Conservation (phyloP, 768 basidiomycete species). For the Mycena indigotica region DNA sequence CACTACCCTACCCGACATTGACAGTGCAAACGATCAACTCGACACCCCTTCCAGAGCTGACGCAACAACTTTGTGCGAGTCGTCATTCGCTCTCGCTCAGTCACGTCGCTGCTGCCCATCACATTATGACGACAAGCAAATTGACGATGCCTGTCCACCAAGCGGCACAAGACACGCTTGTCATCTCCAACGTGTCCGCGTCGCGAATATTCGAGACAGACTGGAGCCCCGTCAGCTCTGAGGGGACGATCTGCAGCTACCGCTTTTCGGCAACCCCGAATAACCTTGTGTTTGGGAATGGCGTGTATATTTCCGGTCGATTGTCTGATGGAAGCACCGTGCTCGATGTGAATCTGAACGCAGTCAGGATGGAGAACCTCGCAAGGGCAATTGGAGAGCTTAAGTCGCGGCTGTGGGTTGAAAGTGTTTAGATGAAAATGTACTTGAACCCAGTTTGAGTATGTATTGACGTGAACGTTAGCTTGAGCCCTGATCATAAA, state of each 20-base stretch:
- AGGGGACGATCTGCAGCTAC: slow-evolving; percentile 41
- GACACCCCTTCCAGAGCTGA: slow-evolving; percentile 32
- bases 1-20: slow-evolving; percentile 43
- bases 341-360: slow-evolving; percentile 40
- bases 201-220: slow-evolving; percentile 43
- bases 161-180: slow-evolving; percentile 37
- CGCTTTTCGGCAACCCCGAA: slow-evolving; percentile 41
- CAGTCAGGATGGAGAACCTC: slow-evolving; percentile 31
- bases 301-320: slow-evolving; percentile 42
- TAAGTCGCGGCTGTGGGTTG: slow-evolving; percentile 5
- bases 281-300: slow-evolving; percentile 37
- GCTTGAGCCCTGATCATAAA: too few species aligned
- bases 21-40: slow-evolving; percentile 37
- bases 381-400: slow-evolving; percentile 30
- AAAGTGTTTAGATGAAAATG: neutral
- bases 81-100: slow-evolving; percentile 23
- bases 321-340: slow-evolving; percentile 41
- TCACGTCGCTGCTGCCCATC: slow-evolving; percentile 35
- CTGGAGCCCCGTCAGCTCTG: slow-evolving; percentile 37
- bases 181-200: slow-evolving; percentile 43
- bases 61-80: slow-evolving; percentile 22
- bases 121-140: slow-evolving; percentile 25
- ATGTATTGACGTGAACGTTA: too few species aligned
- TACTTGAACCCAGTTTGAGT: too few species aligned
- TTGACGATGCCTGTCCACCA: slow-evolving; percentile 38